phyloP scores from a whole-genome alignment of 1,139 yeast species.

The Wickerhamiella pararugosa region DNA sequence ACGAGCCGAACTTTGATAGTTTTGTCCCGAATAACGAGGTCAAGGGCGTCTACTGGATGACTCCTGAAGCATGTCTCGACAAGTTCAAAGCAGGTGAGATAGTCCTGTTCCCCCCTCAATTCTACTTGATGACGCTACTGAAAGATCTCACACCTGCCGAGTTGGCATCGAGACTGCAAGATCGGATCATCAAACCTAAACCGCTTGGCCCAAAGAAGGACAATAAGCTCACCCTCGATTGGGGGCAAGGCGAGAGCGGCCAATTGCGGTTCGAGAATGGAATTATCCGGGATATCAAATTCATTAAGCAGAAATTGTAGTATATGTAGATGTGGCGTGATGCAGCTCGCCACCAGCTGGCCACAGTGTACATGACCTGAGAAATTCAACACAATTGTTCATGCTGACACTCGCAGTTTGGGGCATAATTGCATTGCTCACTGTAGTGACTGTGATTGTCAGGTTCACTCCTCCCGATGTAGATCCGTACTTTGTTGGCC shows the following conservation, averaged over 20 bases:
- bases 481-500: slow-evolving; percentile 36
- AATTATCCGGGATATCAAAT: slow-evolving; percentile 12
- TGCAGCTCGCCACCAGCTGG: too few relatives aligned
- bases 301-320: neutral
- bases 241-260: slow-evolving; percentile 21
- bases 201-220: slow-evolving; percentile 12
- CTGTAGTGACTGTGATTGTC: too few relatives aligned
- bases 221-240: slow-evolving; percentile 19
- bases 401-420: too few relatives aligned
- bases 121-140: slow-evolving; percentile 18
- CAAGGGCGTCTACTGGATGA: slow-evolving; percentile 20
- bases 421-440: neutral
- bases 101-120: slow-evolving; percentile 23
- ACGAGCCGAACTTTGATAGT: slow-evolving; percentile 11
- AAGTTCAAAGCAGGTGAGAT: slow-evolving; percentile 17
- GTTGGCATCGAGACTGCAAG: slow-evolving; percentile 16
- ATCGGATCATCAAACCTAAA: slow-evolving; percentile 17
- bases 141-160: slow-evolving; percentile 13
- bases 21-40: slow-evolving; percentile 10
- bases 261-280: too few relatives aligned
- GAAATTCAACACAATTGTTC: too few relatives aligned
- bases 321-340: too few relatives aligned
- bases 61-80: slow-evolving; percentile 18
- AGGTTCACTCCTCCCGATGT: slow-evolving; percentile 31
- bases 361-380: too few relatives aligned